Evolutionary conservation across 345 rosid genomes (phyloP).

Genomic region (Gynandropsis gynandra): DNA sequence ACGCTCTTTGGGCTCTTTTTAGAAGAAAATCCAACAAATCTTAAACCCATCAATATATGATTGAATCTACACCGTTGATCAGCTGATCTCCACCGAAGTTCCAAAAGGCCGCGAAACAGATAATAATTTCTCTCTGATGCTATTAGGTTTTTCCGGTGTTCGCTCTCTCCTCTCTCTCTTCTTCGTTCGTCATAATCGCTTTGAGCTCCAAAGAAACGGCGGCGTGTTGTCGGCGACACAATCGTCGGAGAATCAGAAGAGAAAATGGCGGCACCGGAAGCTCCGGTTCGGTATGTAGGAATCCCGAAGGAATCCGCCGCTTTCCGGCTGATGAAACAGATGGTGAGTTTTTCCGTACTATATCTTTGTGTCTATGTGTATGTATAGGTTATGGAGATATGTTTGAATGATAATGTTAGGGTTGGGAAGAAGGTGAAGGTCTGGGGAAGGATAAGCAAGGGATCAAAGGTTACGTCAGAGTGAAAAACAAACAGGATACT

Average conservation of each 20-base stretch:
- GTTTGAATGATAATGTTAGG: constrained; percentile 36
- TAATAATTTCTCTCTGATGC: constrained; percentile 18
- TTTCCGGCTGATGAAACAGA: constrained; percentile 92
- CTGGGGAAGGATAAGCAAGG: constrained; percentile 98
- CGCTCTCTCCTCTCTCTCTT: constrained; percentile 21
- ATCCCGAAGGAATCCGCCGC: constrained; percentile 58
- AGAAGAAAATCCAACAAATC: too few relatives aligned
- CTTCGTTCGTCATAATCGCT: constrained; percentile 27
- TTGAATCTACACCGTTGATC: constrained; percentile 5
- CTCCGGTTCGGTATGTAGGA: constrained; percentile 76
- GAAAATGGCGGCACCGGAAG: constrained; percentile 85
- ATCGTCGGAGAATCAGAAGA: constrained; percentile 50
- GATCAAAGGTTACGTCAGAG: constrained; percentile 79
- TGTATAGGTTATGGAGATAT: not conserved
- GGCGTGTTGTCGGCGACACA: not conserved
- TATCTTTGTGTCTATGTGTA: not conserved
- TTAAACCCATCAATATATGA: too few relatives aligned
- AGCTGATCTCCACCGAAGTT: not conserved
- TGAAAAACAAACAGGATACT: constrained; percentile 85
- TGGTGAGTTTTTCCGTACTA: constrained; percentile 34
- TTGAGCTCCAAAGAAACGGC: constrained; percentile 29
- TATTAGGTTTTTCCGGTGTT: constrained; percentile 21
- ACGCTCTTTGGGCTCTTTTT: too few relatives aligned
- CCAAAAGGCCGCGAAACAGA: constrained; percentile 15
- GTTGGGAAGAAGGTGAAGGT: constrained; percentile 99